phyloP scores from a whole-genome alignment of 1,139 yeast genomes.

The Zygotorulaspora mrakii region DNA sequence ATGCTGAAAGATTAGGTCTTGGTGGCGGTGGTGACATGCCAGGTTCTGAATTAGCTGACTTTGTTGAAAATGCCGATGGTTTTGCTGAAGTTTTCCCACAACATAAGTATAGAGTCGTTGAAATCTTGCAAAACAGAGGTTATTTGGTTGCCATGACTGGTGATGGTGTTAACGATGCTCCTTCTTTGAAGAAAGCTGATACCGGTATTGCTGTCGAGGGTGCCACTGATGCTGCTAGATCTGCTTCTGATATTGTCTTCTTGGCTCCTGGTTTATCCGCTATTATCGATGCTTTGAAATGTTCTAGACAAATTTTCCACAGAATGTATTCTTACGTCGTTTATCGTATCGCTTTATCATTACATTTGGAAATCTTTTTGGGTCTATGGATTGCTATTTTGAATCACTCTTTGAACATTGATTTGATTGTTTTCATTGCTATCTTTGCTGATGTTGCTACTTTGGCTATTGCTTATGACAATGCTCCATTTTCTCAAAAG shows the following conservation, averaged over 20 bases:
- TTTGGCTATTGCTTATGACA: slow-evolving; percentile 90
- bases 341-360: slow-evolving; percentile 90
- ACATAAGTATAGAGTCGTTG: slow-evolving; percentile 91
- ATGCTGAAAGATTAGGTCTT: slow-evolving; percentile 94
- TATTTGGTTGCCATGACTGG: slow-evolving; percentile 98
- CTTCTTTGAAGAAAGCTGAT: slow-evolving; percentile 93
- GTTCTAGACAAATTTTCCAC: slow-evolving; percentile 96
- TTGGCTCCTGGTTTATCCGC: slow-evolving; percentile 96
- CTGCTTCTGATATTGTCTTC: slow-evolving; percentile 96
- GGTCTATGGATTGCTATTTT: slow-evolving; percentile 94
- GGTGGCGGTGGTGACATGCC: slow-evolving; percentile 97
- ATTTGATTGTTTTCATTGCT: slow-evolving; percentile 89
- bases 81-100: slow-evolving; percentile 97
- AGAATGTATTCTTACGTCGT: slow-evolving; percentile 96
- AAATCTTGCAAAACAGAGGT: slow-evolving; percentile 77
- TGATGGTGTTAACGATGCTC: slow-evolving; percentile 97
- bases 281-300: slow-evolving; percentile 87
- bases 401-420: slow-evolving; percentile 76
- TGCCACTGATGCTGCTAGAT: slow-evolving; percentile 94
- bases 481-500: slow-evolving; percentile 94
- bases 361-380: slow-evolving; percentile 87
- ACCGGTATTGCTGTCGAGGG: slow-evolving; percentile 98
- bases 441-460: slow-evolving; percentile 95
- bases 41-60: slow-evolving; percentile 93
- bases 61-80: slow-evolving; percentile 95